Evolutionary conservation across 2,329 filamentous ascomycete genomes (phyloP).

Genomic region (Coniochaeta sp.): DNA sequence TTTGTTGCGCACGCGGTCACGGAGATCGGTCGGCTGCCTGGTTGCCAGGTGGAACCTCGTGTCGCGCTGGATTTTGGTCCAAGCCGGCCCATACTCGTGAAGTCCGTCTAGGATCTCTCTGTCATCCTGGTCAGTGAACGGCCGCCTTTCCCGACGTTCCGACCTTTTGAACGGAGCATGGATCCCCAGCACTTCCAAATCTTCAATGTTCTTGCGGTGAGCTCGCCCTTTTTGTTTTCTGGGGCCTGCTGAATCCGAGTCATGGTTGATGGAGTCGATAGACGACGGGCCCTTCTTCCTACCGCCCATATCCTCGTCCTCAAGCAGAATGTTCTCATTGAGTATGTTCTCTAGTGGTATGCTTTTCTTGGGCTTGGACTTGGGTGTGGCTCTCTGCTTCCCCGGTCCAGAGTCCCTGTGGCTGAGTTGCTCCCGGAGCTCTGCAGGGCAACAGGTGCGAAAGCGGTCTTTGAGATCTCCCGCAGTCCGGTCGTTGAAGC

Average conservation of each 20-base stretch:
- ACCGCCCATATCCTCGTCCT: constrained; percentile 27
- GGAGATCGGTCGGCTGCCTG: constrained; percentile 54
- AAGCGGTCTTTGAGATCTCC: constrained; percentile 61
- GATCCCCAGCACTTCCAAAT: constrained; percentile 46
- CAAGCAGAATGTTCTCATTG: constrained; percentile 19
- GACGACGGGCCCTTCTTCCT: constrained; percentile 8
- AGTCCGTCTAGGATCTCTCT: constrained; percentile 53
- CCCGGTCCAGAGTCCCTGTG: constrained; percentile 17
- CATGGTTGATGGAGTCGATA: not conserved
- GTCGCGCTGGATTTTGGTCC: constrained; percentile 59
- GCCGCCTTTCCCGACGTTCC: constrained; percentile 48
- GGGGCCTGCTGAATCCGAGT: constrained; percentile 20
- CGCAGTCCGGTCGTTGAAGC: constrained; percentile 52
- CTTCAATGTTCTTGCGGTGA: constrained; percentile 35
- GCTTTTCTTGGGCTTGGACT: constrained; percentile 36
- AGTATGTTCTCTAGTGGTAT: constrained; percentile 49
- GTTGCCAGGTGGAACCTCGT: constrained; percentile 47
- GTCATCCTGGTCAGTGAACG: constrained; percentile 57
- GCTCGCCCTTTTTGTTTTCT: constrained; percentile 23
- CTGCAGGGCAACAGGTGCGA: constrained; percentile 56
- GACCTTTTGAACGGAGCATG: constrained; percentile 56
- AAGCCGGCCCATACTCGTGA: constrained; percentile 51
- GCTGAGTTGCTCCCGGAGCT: constrained; percentile 37
- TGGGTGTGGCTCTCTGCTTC: constrained; percentile 5
- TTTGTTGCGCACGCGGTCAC: constrained; percentile 57